Conservation (phyloP, 108 stramenopile genomes). For the Aurantiochytrium sp. region DNA sequence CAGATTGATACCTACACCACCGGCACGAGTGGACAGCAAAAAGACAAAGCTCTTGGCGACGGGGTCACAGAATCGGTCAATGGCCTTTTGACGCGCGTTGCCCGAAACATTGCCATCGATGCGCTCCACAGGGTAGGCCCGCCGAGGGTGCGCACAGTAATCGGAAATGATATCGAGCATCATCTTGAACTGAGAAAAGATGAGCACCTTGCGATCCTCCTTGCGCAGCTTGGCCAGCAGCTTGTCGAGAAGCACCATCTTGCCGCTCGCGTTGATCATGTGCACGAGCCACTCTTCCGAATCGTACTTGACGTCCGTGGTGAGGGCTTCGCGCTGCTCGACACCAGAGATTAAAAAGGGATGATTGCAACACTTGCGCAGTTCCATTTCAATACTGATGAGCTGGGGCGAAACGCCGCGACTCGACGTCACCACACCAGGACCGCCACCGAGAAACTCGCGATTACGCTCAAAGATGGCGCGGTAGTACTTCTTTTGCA, state of each 20-base stretch:
- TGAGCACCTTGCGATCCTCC: conserved; percentile 93
- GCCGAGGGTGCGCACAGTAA: conserved; percentile 69
- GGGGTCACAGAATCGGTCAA: conserved; percentile 49
- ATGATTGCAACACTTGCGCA: conserved; percentile 98
- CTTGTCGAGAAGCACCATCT: conserved; percentile 98
- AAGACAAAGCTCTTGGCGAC: conserved; percentile 72
- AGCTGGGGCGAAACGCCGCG: conserved; percentile 51
- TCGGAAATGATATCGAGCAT: conserved; percentile 92
- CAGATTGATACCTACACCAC: conserved; percentile 90
- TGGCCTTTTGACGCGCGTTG: conserved; percentile 93
- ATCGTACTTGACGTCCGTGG: neutral
- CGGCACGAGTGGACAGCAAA: conserved; percentile 88
- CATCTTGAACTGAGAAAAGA: conserved; percentile 89
- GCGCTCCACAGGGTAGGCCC: conserved; percentile 66
- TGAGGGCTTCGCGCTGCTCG: conserved; percentile 69
- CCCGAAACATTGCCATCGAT: conserved; percentile 82
- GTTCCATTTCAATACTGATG: conserved; percentile 98
- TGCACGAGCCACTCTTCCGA: conserved; percentile 59
- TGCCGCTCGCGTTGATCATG: conserved; percentile 51
- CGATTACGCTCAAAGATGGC: conserved; percentile 95
- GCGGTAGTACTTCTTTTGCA: conserved; percentile 97
- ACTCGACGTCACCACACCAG: conserved; percentile 22
- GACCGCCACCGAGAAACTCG: conserved; percentile 73
- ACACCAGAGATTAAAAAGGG: conserved; percentile 89
- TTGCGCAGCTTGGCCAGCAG: conserved; percentile 83